These are phyloP conservation scores for Rhodosporidiobolus odoratus DNA, from an alignment of 768 basidiomycete species.

Conservation along the genomic window DNA sequence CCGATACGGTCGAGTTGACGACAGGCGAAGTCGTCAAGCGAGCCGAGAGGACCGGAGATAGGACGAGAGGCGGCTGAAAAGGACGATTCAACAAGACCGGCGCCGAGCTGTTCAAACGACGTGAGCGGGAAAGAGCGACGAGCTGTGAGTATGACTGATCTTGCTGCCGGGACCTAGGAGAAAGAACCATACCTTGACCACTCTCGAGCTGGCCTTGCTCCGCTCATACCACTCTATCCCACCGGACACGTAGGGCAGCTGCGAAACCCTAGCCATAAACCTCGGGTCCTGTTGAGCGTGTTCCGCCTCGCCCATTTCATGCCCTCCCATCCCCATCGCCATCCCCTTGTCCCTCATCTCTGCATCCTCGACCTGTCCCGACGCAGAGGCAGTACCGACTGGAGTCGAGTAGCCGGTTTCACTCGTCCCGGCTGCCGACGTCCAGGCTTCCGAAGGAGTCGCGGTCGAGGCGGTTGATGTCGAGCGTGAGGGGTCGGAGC, in stretches of 20 bases:
- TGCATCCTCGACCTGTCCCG: background rate
- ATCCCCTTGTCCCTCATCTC: background rate
- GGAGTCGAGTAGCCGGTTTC: conserved; percentile 14
- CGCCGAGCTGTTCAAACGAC: conserved; percentile 28
- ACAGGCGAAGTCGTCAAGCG: conserved; percentile 80
- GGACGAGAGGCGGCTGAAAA: conserved; percentile 33
- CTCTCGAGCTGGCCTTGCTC: conserved; percentile 72
- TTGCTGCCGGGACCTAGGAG: background rate
- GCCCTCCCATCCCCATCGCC: background rate
- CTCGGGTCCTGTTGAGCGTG: conserved; percentile 9
- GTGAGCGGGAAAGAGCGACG: background rate
- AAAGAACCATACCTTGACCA: conserved; percentile 63
- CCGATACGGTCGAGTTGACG: conserved; percentile 73
- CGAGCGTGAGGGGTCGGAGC: conserved; percentile 10
- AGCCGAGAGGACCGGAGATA: conserved; percentile 43
- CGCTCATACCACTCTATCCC: conserved; percentile 53
- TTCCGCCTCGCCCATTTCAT: background rate
- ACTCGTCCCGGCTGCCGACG: background rate
- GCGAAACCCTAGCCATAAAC: conserved; percentile 35
- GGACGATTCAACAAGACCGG: conserved; percentile 37
- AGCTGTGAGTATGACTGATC: background rate
- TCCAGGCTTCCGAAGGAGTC: conserved; percentile 22
- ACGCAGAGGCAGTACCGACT: background rate
- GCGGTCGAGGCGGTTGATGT: conserved; percentile 23
- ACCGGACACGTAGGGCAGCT: conserved; percentile 29